A percentile compares a stretch with the other conserved stretches of the same genome.
Evolutionary conservation across 345 rosid genomes (phyloP).

Genomic region (Kernera saxatilis): DNA sequence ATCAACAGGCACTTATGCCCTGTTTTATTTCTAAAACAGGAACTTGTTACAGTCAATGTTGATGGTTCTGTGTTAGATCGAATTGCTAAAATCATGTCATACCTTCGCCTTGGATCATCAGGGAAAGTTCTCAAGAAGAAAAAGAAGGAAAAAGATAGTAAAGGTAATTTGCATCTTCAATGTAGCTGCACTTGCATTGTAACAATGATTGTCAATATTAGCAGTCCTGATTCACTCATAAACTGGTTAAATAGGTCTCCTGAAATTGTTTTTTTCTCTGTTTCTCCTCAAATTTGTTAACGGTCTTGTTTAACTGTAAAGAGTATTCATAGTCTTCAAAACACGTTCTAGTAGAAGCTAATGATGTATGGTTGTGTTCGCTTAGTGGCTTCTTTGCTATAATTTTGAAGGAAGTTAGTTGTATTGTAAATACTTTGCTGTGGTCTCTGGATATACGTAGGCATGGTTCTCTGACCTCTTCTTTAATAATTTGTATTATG

Average conservation of each 20-base stretch:
- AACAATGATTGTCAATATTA: background rate
- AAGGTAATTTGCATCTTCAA: constrained; percentile 39
- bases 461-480: background rate
- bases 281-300: background rate
- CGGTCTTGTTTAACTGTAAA: background rate
- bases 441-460: background rate
- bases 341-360: background rate
- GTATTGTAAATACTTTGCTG: background rate
- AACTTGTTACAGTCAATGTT: constrained; percentile 86
- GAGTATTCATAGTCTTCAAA: background rate
- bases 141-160: constrained; percentile 83
- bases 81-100: constrained; percentile 89
- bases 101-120: constrained; percentile 98
- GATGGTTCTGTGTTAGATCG: constrained; percentile 98
- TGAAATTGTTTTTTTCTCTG: background rate
- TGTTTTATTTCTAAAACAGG: constrained; percentile 40
- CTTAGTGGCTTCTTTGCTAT: background rate
- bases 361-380: background rate
- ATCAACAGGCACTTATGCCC: background rate
- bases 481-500: background rate
- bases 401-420: background rate
- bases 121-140: constrained; percentile 99
- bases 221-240: background rate
- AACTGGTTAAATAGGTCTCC: background rate
- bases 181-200: background rate